phyloP scores from a whole-genome alignment of 1,284 basidiomycete species.

The Sporisorium graminicola region DNA sequence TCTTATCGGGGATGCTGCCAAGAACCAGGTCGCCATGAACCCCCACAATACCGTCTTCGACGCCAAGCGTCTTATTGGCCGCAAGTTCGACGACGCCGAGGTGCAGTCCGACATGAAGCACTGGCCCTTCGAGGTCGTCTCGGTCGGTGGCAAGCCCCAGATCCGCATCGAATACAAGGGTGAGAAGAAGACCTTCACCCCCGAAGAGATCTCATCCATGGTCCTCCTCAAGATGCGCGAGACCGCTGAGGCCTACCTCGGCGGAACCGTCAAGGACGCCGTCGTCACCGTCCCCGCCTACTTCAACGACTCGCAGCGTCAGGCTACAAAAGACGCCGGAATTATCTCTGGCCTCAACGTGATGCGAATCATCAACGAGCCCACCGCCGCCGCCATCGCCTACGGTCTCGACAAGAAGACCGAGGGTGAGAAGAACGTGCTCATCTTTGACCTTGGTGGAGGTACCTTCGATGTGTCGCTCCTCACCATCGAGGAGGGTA shows the following conservation, averaged over 20 bases:
- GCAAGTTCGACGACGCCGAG: constrained; percentile 85
- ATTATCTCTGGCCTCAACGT: constrained; percentile 90
- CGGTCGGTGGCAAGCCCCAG: constrained; percentile 86
- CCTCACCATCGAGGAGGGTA: constrained; percentile 96
- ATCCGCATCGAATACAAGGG: constrained; percentile 90
- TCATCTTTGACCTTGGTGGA: constrained; percentile 98
- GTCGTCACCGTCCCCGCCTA: constrained; percentile 92
- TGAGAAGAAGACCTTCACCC: constrained; percentile 91
- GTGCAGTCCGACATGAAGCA: constrained; percentile 96
- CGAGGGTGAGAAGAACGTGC: constrained; percentile 86
- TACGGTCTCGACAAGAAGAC: constrained; percentile 92
- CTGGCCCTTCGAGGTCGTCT: constrained; percentile 90
- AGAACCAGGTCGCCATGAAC: constrained; percentile 82
- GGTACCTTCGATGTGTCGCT: constrained; percentile 99
- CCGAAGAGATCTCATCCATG: constrained; percentile 98
- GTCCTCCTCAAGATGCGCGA: constrained; percentile 98
- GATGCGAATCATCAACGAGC: constrained; percentile 96
- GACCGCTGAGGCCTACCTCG: constrained; percentile 96
- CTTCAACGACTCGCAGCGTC: constrained; percentile 97
- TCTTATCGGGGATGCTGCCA: constrained; percentile 94
- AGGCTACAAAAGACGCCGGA: constrained; percentile 94
- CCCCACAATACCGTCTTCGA: constrained; percentile 78
- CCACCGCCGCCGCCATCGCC: constrained; percentile 92
- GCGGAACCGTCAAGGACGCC: constrained; percentile 82
- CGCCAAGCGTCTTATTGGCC: constrained; percentile 89